Base-by-base conservation (phyloP, 2,329 filamentous ascomycete genomes). In the Talaromyces islandicus region DNA sequence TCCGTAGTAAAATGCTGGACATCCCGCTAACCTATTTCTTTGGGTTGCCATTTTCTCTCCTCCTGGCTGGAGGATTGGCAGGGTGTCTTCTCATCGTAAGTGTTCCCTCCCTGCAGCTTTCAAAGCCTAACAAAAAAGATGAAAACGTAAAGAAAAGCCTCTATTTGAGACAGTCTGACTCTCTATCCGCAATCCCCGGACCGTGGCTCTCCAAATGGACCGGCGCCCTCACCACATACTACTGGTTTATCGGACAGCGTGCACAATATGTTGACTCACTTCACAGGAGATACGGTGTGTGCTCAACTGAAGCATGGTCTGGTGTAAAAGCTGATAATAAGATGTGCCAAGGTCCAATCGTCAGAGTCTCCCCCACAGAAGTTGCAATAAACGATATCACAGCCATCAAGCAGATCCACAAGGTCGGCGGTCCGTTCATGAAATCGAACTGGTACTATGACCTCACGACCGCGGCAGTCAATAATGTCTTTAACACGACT, bases 401-500 rank as follows among this genome's bases (percentile, higher is more conserved):
- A n/a, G 67, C 68, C 1, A 69, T 63, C 5, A 70, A 68, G 43
- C 67, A 72, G 56, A 73, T 77, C 46, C 69, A 78, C 64, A 69
- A 65, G 24, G 68, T 71, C 4, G 68, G 70, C 7, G 67, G 66
- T 2, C 66, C 66, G 2, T 78, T 70, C 50, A 58, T 65, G n/a
- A 77, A 78, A 59, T 66, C 70, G 0, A 46, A 62, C 0, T 77
- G 67, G 58, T 78, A 77, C 61, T 58, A 60, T 21, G 57, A 56
- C 0, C 55, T 74, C 6, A 64, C 63, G 0, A 35, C 60, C 7
- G 56, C 63, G 3, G 46, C 60, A n/a, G 57, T 63, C 27, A 48
- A 69, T 29, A 75, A 66, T 30, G 35, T 81, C 29, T 81, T 82
- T 66, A 74, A 63, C 21, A 78, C 77, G 1, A 70, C 61, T 0